Conservation (phyloP, 129 eudicot genomes). For the Deinandra increscens region DNA sequence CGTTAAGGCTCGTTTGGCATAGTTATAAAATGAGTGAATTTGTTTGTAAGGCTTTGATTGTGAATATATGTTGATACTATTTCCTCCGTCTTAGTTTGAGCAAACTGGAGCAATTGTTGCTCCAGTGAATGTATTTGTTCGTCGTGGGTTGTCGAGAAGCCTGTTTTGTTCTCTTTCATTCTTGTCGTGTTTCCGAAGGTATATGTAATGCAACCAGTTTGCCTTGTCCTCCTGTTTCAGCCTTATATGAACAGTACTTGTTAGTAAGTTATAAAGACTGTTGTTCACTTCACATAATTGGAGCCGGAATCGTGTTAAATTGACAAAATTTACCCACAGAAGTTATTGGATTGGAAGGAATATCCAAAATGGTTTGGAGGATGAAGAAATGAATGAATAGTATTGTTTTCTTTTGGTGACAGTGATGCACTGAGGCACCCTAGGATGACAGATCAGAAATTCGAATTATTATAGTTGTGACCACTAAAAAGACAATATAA, state of each 20-base stretch:
- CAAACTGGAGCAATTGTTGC: constrained; percentile 1
- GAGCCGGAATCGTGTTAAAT: background rate
- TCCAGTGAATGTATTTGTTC: constrained; percentile 1
- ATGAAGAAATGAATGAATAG: background rate
- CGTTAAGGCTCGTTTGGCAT: constrained; percentile 8
- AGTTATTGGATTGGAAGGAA: too few relatives aligned
- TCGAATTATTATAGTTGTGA: constrained; percentile 24
- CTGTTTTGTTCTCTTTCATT: background rate
- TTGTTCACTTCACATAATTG: too few relatives aligned
- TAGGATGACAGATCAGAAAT: background rate
- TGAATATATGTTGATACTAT: constrained; percentile 19
- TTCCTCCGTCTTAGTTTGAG: background rate
- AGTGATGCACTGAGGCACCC: too few relatives aligned
- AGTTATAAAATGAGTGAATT: constrained; percentile 17
- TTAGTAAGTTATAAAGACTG: too few relatives aligned
- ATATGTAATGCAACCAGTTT: background rate
- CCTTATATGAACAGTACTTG: too few relatives aligned
- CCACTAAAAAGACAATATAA: constrained; percentile 17
- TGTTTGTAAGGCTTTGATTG: constrained; percentile 18
- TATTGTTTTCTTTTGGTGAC: too few relatives aligned
- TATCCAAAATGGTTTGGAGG: too few relatives aligned
- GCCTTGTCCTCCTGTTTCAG: too few relatives aligned
- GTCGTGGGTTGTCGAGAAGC: background rate
- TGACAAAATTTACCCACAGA: background rate
- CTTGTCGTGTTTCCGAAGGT: background rate